A percentile compares a stretch with the other conserved stretches of the same genome.
Evolutionary conservation across 2,329 filamentous ascomycete genomes (phyloP).

Genomic region (Diplodia mutila): DNA sequence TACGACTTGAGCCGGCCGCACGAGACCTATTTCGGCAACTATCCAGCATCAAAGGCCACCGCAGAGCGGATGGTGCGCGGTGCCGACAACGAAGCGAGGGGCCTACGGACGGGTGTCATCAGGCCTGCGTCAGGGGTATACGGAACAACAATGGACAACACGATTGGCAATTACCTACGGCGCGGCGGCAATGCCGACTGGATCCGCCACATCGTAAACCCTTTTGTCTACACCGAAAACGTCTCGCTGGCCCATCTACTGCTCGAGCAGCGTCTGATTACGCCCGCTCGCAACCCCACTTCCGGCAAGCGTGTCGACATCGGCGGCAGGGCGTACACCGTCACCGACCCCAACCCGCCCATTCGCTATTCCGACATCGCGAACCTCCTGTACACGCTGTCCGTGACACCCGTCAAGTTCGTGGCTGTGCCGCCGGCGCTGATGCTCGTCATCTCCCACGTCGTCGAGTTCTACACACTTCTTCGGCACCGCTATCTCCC

Average conservation of each 20-base stretch:
- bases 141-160: constrained; percentile 51
- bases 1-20: constrained; percentile 46
- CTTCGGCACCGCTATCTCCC: constrained; percentile 32
- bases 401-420: constrained; percentile 40
- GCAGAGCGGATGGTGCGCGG: constrained; percentile 57
- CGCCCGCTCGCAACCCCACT: constrained; percentile 34
- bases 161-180: constrained; percentile 25
- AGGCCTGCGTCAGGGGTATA: constrained; percentile 60
- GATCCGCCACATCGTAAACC: constrained; percentile 52
- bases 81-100: constrained; percentile 41
- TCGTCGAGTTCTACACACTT: constrained; percentile 44
- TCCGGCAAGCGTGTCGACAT: constrained; percentile 30
- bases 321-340: constrained; percentile 53
- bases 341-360: constrained; percentile 58
- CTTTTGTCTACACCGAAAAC: constrained; percentile 57
- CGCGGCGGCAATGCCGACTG: constrained; percentile 41
- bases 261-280: constrained; percentile 56
- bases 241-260: constrained; percentile 59
- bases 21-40: constrained; percentile 51
- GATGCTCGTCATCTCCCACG: constrained; percentile 45
- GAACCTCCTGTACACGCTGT: constrained; percentile 37
- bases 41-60: constrained; percentile 56
- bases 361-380: constrained; percentile 49
- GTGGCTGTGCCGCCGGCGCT: constrained; percentile 41
- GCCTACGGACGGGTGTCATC: constrained; percentile 58